Conservation (phyloP, 208 protist genomes). For the Lotmaria passim region DNA sequence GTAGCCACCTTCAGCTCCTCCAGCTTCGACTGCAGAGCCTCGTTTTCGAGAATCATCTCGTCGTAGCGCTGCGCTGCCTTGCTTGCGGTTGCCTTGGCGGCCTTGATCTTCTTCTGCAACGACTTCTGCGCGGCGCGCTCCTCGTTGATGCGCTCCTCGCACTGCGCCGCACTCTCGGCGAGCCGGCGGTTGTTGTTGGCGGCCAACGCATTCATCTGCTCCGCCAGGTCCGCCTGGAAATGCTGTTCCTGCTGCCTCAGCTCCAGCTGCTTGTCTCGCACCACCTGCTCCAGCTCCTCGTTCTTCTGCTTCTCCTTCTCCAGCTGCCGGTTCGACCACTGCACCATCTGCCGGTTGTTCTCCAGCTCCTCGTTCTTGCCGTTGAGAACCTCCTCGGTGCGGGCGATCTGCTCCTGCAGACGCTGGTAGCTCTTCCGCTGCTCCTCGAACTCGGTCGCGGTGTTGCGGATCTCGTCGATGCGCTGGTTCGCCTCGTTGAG, state of each 20-base stretch:
- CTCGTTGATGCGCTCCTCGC: conserved; percentile 75
- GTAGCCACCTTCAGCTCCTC: conserved; percentile 92
- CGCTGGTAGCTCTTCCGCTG: conserved; percentile 81
- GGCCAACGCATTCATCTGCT: conserved; percentile 83
- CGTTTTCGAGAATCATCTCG: conserved; percentile 93
- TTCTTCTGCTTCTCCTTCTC: conserved; percentile 88
- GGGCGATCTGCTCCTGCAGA: conserved; percentile 81
- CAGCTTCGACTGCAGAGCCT: conserved; percentile 77
- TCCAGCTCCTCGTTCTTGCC: conserved; percentile 82
- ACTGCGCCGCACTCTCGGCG: conserved; percentile 80
- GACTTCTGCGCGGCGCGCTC: conserved; percentile 83
- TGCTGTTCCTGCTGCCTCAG: conserved; percentile 77
- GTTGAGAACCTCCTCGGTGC: conserved; percentile 69
- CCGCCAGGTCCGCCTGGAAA: conserved; percentile 66
- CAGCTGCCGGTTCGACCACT: conserved; percentile 86
- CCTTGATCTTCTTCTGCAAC: conserved; percentile 90
- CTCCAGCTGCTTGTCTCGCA: conserved; percentile 83
- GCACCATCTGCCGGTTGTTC: conserved; percentile 87
- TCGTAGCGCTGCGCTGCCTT: conserved; percentile 91
- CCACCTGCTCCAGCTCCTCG: conserved; percentile 73
- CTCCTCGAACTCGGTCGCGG: conserved; percentile 73
- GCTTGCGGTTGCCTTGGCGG: conserved; percentile 69
- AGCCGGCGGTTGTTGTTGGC: conserved; percentile 84
- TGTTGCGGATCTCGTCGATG: conserved; percentile 71
- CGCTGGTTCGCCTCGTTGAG: conserved; percentile 55